A percentile compares a stretch with the other conserved stretches of the same genome.
phyloP scores from a whole-genome alignment of 176 grass and related monocot species.

The Eragrostis curvula region DNA sequence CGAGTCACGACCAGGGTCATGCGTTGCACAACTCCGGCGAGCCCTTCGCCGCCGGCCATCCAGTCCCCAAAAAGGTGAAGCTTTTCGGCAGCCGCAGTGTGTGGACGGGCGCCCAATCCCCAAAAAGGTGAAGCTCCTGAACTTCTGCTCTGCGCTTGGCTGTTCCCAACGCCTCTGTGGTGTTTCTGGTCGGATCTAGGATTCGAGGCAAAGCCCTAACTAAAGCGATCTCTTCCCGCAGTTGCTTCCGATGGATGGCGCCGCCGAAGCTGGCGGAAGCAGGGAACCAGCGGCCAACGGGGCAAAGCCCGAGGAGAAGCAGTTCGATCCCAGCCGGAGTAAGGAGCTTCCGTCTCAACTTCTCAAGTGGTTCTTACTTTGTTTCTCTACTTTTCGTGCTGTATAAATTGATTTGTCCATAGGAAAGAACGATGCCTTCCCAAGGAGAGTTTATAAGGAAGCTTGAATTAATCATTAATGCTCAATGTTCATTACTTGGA shows the following conservation, averaged over 20 bases:
- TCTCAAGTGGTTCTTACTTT: neutral
- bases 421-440: constrained; percentile 1
- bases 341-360: constrained; percentile 3
- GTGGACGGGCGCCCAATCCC: neutral
- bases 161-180: neutral
- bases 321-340: constrained; percentile 89
- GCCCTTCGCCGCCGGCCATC: too few species aligned
- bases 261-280: constrained; percentile 12
- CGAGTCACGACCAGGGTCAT: neutral
- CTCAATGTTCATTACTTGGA: neutral
- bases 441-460: neutral
- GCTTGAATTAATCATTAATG: neutral
- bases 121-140: neutral
- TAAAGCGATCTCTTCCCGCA: neutral
- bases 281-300: constrained; percentile 21
- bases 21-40: neutral
- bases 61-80: neutral
- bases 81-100: neutral
- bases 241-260: constrained; percentile 26
- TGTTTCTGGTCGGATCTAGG: neutral
- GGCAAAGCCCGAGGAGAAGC: constrained; percentile 30
- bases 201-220: constrained; percentile 26
- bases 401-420: neutral
- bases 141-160: neutral
- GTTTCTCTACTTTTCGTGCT: neutral